Evolutionary conservation across 106 monocot species (phyloP), one percentile per base, ranked within the genome.

Genomic region (Xerophyta viscosa): DNA sequence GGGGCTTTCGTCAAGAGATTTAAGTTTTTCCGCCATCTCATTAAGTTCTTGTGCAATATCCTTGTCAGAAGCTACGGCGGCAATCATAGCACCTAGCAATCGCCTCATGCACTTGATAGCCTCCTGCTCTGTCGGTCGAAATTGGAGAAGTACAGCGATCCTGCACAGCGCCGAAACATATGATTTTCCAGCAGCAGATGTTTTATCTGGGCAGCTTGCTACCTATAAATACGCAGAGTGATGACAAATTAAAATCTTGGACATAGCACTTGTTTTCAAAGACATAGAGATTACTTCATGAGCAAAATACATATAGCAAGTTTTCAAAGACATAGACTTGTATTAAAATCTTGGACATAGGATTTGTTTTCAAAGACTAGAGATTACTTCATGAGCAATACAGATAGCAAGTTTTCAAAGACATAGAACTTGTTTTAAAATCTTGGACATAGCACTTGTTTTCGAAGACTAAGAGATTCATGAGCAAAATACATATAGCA

Each of bases 231-330:
- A 28, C 1, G 22, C 2, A 11, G 52, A 26, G 27, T 56, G 20
- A 20, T 17, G 45, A 19, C 33, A 36, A 36, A 36, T 36, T 36
- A 6, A 11, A 36, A 36, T n/a, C n/a, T n/a, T n/a, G n/a, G n/a
- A n/a, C n/a, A n/a, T n/a, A n/a, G n/a, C n/a, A n/a, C n/a, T n/a
- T n/a, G n/a, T n/a, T n/a, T n/a, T n/a, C n/a, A n/a, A n/a, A n/a
- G n/a, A n/a, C 7, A 30, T n/a, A 4, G 23, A n/a, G 11, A 36
- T 51, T n/a, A n/a, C n/a, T n/a, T 98, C 96, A 22, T 50, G 66
- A 36, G 76, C 89, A 68, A 98, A n/a, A n/a, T 89, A 36, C 89
- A 76, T 41, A 98, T 79, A 19, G 89, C 96, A 37, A 98, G n/a
- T n/a, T n/a, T n/a, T n/a, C n/a, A 36, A 36, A 36, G 11, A 36